Evolutionary conservation across 768 basidiomycete species (phyloP), one percentile per base, ranked within the genome.

Genomic region (Tulasnella calospora): DNA sequence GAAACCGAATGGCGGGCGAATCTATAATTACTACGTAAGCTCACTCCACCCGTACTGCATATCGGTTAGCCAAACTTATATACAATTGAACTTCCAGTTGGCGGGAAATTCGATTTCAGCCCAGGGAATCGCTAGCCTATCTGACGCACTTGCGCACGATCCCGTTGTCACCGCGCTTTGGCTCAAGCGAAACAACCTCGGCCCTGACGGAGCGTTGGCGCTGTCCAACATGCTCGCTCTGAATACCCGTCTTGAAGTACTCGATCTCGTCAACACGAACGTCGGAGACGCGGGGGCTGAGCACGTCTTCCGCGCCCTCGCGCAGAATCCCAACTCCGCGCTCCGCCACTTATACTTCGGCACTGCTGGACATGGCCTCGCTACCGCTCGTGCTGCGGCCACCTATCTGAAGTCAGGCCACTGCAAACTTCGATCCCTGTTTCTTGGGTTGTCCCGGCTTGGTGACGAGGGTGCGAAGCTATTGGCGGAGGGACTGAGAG

Each of bases 171-270:
- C 72, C 13, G 80, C 80, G 21, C 79, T 80, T 35, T 80, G 80
- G 80, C 79, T 80, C 23, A 80, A 80, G 61, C 78, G 80, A 38
- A 80, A 80, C 67, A 76, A 76, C n/a, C 74, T 80, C 41, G 79
- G 80, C 13, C 73, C 80, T n/a, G 71, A 40, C 10, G 80, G 80
- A 33, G 79, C 74, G 10, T 30, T n/a, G 9, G 40, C 61, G 46
- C 27, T 80, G 23, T 69, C 79, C 33, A 27, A 23, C 30, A 79
- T 79, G 80, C 74, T 80, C 23, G 35, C 57, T 33, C 30, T 44
- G 3, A 80, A 80, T 41, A 77, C 69, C 1, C 72, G 76, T n/a
- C 75, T 80, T 17, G 57, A 79, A 51, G 77, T 78, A 19, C 79
- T 80, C 27, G 80, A 80, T 35, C 74, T 80, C 46, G 80, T 79